A percentile compares a stretch with the other conserved stretches of the same genome.
Conservation (phyloP, 164 flowering plant species). For the Stephania cephalantha region DNA sequence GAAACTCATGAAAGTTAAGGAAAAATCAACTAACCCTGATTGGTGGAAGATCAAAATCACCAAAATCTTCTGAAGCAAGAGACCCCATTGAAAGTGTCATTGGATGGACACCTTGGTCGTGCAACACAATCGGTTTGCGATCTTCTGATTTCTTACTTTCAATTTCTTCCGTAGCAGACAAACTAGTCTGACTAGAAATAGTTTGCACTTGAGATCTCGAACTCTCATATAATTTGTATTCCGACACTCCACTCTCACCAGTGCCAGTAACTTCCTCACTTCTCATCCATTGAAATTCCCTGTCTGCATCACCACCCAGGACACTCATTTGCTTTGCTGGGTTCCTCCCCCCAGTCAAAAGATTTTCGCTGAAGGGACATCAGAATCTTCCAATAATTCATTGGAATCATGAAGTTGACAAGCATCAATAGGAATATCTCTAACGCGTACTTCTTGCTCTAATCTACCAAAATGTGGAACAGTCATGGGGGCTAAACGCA, state of each 20-base stretch:
- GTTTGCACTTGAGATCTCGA: constrained; percentile 21
- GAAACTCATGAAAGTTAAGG: not conserved
- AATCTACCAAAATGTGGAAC: constrained; percentile 9
- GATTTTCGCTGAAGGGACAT: constrained; percentile 19
- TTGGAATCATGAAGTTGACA: constrained; percentile 18
- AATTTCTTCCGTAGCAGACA: constrained; percentile 19
- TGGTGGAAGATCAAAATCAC: constrained; percentile 21
- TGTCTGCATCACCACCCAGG: constrained; percentile 16
- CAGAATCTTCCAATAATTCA: constrained; percentile 13
- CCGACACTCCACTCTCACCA: constrained; percentile 11
- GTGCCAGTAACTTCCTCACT: constrained; percentile 17
- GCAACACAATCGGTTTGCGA: not conserved
- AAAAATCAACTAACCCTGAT: constrained; percentile 30
- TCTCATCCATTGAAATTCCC: constrained; percentile 8
- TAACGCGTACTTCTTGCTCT: constrained; percentile 20
- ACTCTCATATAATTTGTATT: constrained; percentile 13
- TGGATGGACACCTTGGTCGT: not conserved
- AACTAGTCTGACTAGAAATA: constrained; percentile 25
- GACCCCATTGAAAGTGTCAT: constrained; percentile 9
- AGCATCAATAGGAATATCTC: constrained; percentile 14
- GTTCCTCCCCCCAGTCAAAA: constrained; percentile 20
- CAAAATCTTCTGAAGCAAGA: constrained; percentile 18
- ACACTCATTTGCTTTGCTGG: constrained; percentile 13
- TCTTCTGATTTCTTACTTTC: constrained; percentile 19
- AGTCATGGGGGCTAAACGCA: not conserved